A percentile compares a stretch with the other conserved stretches of the same genome.
phyloP scores from a whole-genome alignment of 2,329 filamentous ascomycete genomes.

The Fusarium sp. region DNA sequence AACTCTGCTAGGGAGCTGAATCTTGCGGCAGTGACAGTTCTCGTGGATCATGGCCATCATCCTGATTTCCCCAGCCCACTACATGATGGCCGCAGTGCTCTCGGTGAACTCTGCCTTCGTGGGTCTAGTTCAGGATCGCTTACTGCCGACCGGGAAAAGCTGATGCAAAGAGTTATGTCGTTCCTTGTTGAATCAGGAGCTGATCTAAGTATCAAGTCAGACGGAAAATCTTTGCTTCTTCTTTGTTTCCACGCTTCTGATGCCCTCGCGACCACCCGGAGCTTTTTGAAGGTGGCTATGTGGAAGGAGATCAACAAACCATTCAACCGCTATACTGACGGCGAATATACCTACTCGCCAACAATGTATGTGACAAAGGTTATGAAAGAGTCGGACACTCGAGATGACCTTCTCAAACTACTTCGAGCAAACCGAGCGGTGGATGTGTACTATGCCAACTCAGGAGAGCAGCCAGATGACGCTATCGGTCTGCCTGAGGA shows the following conservation, averaged over 20 bases:
- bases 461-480: constrained; percentile 68
- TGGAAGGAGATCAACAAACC: constrained; percentile 76
- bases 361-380: constrained; percentile 73
- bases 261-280: constrained; percentile 68
- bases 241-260: constrained; percentile 73
- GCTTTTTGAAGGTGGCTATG: constrained; percentile 74
- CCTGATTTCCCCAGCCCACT: constrained; percentile 76
- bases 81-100: constrained; percentile 74
- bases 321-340: constrained; percentile 69
- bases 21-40: constrained; percentile 67
- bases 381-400: constrained; percentile 57
- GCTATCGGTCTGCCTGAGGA: constrained; percentile 68
- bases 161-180: constrained; percentile 71
- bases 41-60: constrained; percentile 74
- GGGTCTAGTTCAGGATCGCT: constrained; percentile 64
- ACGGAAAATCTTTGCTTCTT: constrained; percentile 72
- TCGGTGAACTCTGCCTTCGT: constrained; percentile 75
- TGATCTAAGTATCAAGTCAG: constrained; percentile 68
- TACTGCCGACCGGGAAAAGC: constrained; percentile 64
- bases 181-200: constrained; percentile 71
- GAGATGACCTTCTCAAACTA: constrained; percentile 62
- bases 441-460: constrained; percentile 70
- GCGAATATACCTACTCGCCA: constrained; percentile 73
- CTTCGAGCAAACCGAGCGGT: constrained; percentile 67
- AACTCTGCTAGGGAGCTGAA: constrained; percentile 75